Evolutionary conservation across 2,329 filamentous ascomycete genomes (phyloP).

Genomic region (Pseudopithomyces maydicus): DNA sequence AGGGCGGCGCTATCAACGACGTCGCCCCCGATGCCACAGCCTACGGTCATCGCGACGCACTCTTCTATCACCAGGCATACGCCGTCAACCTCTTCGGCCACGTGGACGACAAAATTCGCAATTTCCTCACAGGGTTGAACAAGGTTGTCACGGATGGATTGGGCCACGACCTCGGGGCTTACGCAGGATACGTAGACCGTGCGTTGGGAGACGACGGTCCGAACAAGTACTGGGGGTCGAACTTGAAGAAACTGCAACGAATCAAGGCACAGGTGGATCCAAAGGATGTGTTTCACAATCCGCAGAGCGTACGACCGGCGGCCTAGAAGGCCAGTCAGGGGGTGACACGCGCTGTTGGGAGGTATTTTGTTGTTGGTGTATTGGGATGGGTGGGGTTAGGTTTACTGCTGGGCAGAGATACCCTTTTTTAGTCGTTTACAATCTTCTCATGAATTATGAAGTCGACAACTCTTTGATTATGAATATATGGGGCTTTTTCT

Average conservation of each 20-base stretch:
- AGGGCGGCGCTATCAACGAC: constrained; percentile 40
- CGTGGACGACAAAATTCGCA: constrained; percentile 42
- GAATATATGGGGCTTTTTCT: too few species aligned
- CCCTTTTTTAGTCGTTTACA: neutral
- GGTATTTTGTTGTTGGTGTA: neutral
- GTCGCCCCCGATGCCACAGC: constrained; percentile 37
- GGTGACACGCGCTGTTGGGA: neutral
- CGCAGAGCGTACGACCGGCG: constrained; percentile 33
- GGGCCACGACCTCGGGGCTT: constrained; percentile 50
- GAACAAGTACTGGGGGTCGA: constrained; percentile 53
- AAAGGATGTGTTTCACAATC: constrained; percentile 43
- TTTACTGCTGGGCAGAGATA: neutral
- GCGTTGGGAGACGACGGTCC: constrained; percentile 50
- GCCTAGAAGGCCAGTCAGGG: neutral
- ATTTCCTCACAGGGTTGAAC: constrained; percentile 50
- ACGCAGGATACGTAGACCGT: constrained; percentile 60
- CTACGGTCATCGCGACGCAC: constrained; percentile 38
- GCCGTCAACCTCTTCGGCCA: constrained; percentile 38
- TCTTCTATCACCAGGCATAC: constrained; percentile 47
- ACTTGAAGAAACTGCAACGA: constrained; percentile 39
- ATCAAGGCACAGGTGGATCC: constrained; percentile 50
- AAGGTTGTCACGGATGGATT: constrained; percentile 39
- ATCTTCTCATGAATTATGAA: neutral
- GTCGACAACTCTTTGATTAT: too few species aligned
- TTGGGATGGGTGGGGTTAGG: neutral